phyloP scores from a whole-genome alignment of 1,284 basidiomycete genomes.

The Naganishia liquefaciens region DNA sequence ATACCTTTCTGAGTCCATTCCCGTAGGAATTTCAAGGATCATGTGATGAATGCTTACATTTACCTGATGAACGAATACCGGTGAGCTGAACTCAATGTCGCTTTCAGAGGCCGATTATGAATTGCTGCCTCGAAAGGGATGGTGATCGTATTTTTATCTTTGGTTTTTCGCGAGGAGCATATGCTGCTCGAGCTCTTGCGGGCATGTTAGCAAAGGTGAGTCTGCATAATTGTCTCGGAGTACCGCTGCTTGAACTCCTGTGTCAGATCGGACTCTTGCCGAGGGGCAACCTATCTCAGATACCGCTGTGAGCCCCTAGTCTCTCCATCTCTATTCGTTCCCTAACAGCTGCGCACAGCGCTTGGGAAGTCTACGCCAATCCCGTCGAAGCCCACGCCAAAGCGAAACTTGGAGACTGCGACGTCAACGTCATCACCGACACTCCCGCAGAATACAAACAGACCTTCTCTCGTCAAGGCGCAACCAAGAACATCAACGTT shows the following conservation, averaged over 20 bases:
- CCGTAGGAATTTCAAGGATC: slow-evolving; percentile 26
- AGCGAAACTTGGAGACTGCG: slow-evolving; percentile 20
- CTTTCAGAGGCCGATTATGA: background rate
- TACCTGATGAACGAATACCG: slow-evolving; percentile 29
- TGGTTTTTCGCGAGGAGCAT: slow-evolving; percentile 54
- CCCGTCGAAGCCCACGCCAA: slow-evolving; percentile 15
- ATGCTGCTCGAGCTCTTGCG: slow-evolving; percentile 52
- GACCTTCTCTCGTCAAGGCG: slow-evolving; percentile 37
- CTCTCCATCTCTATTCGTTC: background rate
- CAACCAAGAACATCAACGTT: slow-evolving; percentile 38
- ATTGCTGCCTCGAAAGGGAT: slow-evolving; percentile 27
- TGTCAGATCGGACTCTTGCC: slow-evolving; percentile 32
- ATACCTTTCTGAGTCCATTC: background rate
- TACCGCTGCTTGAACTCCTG: background rate
- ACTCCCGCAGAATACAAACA: slow-evolving; percentile 35
- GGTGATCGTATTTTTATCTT: slow-evolving; percentile 54
- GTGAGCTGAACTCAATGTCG: background rate
- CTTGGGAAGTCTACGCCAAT: slow-evolving; percentile 44
- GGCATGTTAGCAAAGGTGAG: slow-evolving; percentile 47
- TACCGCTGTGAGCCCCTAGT: slow-evolving; percentile 16
- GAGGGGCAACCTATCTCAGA: slow-evolving; percentile 33
- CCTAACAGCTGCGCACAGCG: slow-evolving; percentile 22
- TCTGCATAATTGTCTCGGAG: background rate
- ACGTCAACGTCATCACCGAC: slow-evolving; percentile 17
- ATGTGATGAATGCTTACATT: slow-evolving; percentile 25